Evolutionary conservation across 768 basidiomycete genomes (phyloP), one percentile per base, ranked within the genome.

Genomic region (Russula compacta): DNA sequence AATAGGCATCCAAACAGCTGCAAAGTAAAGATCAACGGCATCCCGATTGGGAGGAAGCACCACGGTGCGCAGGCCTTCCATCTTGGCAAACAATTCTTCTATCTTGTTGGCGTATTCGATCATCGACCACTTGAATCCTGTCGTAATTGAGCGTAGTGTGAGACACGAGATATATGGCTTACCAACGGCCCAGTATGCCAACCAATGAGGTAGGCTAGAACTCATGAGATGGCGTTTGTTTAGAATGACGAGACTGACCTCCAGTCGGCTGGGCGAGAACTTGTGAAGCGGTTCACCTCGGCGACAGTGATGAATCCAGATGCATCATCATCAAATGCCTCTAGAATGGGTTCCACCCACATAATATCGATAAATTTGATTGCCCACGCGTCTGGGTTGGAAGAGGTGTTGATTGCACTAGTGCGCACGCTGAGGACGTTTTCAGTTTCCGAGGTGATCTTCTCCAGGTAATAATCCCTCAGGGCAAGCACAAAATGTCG

Each of bases 271-370:
- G 71, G 73, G 4, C 66, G 59, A 60, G 48, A 53, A 19, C 33
- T 42, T 39, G 55, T 60, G 29, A 58, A 58, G 3, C 4, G 12
- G 15, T 58, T 58, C 48, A 58, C 32, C 39, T 58, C 56, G 2
- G 60, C 19, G 29, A 74, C 65, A 1, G 70, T 70, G 52, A 71
- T 69, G 58, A 69, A 74, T 2, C 74, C 73, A 0, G 71, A 73
- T 1, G 69, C 68, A 48, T 75, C 72, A 32, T 72, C 69, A 53
- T 75, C 73, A 43, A 74, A 67, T 6, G 72, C 72, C 53, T 74
- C 74, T 44, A 67, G 54, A 10, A 72, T 70, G 2, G 66, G 61
- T 51, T 67, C 67, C 6, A 71, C 29, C 33, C 66, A 58, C 14
- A 53, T 62, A 6, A 69, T 51, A 43, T 62, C 64, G 44, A 73